These are phyloP conservation scores for Cicer cuneatum DNA, from an alignment of 306 rosid species.

Conservation along the genomic window DNA sequence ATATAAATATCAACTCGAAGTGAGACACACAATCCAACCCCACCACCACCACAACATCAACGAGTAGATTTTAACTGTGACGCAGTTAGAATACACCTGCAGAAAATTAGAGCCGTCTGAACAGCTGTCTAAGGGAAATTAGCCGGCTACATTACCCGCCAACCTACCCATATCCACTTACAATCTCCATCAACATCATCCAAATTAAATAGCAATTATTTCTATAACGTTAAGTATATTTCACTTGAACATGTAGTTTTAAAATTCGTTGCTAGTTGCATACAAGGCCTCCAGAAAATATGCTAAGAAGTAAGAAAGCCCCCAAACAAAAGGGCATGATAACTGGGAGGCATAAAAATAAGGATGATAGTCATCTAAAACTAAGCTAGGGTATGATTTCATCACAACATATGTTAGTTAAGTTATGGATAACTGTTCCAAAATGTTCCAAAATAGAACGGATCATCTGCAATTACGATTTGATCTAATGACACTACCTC, in stretches of 20 bases:
- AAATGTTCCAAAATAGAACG: neutral
- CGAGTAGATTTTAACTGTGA: too few species aligned
- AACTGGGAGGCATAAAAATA: neutral
- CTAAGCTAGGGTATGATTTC: constrained; percentile 15
- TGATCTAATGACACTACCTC: constrained; percentile 32
- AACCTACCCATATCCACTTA: too few species aligned
- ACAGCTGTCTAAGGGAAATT: too few species aligned
- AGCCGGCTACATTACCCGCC: too few species aligned
- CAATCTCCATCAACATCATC: too few species aligned
- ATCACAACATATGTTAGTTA: constrained; percentile 24
- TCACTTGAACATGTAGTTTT: constrained; percentile 3
- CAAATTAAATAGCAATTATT: neutral
- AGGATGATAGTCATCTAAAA: constrained; percentile 38
- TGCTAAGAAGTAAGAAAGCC: neutral
- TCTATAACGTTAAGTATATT: neutral
- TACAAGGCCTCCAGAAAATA: constrained; percentile 14
- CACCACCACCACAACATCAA: too few species aligned
- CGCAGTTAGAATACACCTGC: too few species aligned
- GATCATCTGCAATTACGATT: constrained; percentile 25
- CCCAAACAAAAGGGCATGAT: neutral
- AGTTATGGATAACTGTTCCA: neutral
- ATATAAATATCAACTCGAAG: too few species aligned
- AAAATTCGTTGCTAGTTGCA: neutral
- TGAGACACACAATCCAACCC: too few species aligned
- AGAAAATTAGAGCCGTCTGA: too few species aligned